Evolutionary conservation across 208 protist genomes (phyloP).

Genomic region (Acanthamoeba divionensis): DNA sequence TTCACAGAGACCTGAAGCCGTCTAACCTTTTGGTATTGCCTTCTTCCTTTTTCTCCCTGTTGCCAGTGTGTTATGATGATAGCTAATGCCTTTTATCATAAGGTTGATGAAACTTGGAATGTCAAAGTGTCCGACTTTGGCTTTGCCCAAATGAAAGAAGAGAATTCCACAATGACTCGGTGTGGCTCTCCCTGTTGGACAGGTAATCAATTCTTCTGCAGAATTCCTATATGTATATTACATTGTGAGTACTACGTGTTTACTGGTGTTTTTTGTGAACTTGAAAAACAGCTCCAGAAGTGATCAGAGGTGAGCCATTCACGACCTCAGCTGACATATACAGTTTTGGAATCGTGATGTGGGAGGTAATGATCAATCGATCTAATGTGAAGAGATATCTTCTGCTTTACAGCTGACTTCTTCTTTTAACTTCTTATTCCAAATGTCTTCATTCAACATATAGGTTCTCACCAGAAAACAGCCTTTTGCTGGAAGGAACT

Average conservation of each 20-base stretch:
- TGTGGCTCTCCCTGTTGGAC: constrained; percentile 13
- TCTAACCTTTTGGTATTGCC: background rate
- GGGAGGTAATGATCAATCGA: no score
- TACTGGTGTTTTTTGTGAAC: background rate
- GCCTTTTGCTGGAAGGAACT: constrained; percentile 37
- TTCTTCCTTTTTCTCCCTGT: no score
- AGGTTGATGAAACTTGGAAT: constrained; percentile 16
- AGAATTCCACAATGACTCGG: background rate
- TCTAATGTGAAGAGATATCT: no score
- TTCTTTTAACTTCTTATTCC: no score
- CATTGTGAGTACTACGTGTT: no score
- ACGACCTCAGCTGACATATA: background rate
- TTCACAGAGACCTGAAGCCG: constrained; percentile 3
- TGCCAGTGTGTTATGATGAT: no score
- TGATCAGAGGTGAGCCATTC: constrained; percentile 19
- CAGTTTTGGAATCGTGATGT: constrained; percentile 36
- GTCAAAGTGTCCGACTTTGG: constrained; percentile 16
- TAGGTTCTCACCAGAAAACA: background rate
- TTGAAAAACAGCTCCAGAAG: background rate
- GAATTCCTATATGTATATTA: background rate
- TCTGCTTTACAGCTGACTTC: no score
- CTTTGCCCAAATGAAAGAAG: no score
- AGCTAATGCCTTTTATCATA: no score
- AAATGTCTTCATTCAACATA: no score
- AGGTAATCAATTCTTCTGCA: no score